A percentile compares a stretch with the other conserved stretches of the same genome.
These are phyloP conservation scores for Tylopilus balloui DNA, from an alignment of 768 basidiomycete genomes.

Conservation along the genomic window DNA sequence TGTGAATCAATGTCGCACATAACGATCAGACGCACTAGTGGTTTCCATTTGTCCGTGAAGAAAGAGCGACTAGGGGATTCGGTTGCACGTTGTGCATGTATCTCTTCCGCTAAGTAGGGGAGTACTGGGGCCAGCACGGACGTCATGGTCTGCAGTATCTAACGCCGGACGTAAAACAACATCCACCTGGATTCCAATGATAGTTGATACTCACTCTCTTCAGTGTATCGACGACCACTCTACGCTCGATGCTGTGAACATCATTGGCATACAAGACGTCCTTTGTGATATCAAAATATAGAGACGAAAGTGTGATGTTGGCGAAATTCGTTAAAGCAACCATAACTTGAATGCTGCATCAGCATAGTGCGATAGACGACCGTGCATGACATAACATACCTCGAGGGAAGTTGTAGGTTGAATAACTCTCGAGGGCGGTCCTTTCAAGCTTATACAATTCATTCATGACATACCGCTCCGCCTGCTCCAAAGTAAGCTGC, in stretches of 20 bases:
- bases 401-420: constrained; percentile 74
- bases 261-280: constrained; percentile 81
- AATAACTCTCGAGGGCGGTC: constrained; percentile 63
- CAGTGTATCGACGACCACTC: constrained; percentile 65
- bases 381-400: constrained; percentile 40
- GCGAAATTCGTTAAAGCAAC: constrained; percentile 70
- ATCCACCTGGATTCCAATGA: background rate
- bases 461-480: constrained; percentile 83
- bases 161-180: background rate
- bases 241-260: constrained; percentile 47
- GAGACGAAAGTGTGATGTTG: constrained; percentile 78
- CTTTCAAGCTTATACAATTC: constrained; percentile 72
- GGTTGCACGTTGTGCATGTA: constrained; percentile 39
- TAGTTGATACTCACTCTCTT: constrained; percentile 46
- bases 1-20: no score
- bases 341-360: constrained; percentile 48
- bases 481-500: constrained; percentile 39
- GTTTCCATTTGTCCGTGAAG: constrained; percentile 68
- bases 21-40: constrained; percentile 47
- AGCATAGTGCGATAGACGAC: background rate
- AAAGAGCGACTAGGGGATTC: constrained; percentile 43
- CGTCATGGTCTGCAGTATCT: constrained; percentile 68
- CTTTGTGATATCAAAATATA: constrained; percentile 92
- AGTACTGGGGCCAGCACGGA: constrained; percentile 78
- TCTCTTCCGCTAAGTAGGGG: constrained; percentile 89